A percentile compares a stretch with the other conserved stretches of the same genome.
phyloP scores from a whole-genome alignment of 2,329 filamentous ascomycete species.

The Samsoniella hepiali region DNA sequence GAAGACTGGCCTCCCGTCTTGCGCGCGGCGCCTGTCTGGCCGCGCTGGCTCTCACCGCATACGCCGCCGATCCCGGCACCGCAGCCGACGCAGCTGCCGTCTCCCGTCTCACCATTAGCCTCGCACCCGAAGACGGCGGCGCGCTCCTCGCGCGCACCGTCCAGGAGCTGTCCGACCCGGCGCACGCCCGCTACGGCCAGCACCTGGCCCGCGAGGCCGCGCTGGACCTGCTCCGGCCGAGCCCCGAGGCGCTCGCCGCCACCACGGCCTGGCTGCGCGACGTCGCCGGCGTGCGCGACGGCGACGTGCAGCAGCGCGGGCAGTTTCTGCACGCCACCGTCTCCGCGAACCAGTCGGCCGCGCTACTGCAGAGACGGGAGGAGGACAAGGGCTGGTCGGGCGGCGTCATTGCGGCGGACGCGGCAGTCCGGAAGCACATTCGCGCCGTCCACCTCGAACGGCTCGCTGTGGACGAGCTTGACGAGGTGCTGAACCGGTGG shows the following conservation, averaged over 20 bases:
- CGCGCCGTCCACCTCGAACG: not conserved
- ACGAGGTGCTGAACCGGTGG: not conserved
- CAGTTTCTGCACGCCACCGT: constrained; percentile 43
- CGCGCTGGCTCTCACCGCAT: not conserved
- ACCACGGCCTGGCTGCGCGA: constrained; percentile 44
- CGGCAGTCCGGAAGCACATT: not conserved
- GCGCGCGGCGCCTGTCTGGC: not conserved
- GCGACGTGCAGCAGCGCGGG: constrained; percentile 34
- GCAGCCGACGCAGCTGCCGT: not conserved
- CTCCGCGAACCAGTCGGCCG: constrained; percentile 39
- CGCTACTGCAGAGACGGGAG: constrained; percentile 43
- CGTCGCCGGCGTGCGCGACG: constrained; percentile 35
- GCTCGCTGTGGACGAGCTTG: too few relatives aligned
- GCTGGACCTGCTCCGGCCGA: constrained; percentile 46
- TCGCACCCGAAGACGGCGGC: constrained; percentile 26
- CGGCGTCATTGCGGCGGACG: not conserved
- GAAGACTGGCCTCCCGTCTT: not conserved
- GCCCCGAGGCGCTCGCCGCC: constrained; percentile 34
- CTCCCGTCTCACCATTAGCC: constrained; percentile 29
- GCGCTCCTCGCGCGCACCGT: constrained; percentile 42
- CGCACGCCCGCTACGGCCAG: constrained; percentile 44
- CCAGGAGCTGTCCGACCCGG: constrained; percentile 47
- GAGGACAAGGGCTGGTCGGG: not conserved
- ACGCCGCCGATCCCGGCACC: not conserved
- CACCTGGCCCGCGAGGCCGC: constrained; percentile 48